phyloP scores from a whole-genome alignment of 306 rosid species.

The Vigna trinervia region DNA sequence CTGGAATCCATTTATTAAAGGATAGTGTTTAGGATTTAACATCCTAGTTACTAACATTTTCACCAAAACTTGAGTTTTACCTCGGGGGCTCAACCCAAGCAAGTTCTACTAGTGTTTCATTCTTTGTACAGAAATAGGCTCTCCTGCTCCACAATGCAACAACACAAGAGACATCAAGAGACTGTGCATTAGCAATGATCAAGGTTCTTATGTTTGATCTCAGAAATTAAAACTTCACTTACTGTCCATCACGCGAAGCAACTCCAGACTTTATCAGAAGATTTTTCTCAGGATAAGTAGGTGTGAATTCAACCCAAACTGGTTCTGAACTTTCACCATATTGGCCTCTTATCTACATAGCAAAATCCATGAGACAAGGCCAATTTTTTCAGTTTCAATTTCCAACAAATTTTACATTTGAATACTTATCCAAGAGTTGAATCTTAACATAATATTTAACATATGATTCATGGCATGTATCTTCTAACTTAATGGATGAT shows the following conservation, averaged over 20 bases:
- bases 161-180: background rate
- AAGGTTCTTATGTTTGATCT: background rate
- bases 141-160: conserved; percentile 14
- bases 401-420: background rate
- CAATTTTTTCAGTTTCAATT: background rate
- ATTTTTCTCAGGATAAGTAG: background rate
- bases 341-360: background rate
- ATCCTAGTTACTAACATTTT: background rate
- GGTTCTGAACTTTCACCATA: background rate
- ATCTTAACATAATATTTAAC: conserved; percentile 6
- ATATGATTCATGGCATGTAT: background rate
- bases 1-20: background rate
- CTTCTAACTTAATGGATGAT: background rate
- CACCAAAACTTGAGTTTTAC: conserved; percentile 15
- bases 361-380: background rate
- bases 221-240: background rate
- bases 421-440: background rate
- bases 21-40: background rate
- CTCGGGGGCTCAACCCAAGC: conserved; percentile 8
- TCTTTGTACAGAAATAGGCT: conserved; percentile 18
- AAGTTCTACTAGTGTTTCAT: conserved; percentile 8
- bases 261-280: conserved; percentile 16
- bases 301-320: conserved; percentile 8
- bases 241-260: background rate
- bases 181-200: background rate